A percentile compares a stretch with the other conserved stretches of the same genome.
Conservation (phyloP, 2,329 filamentous ascomycete genomes). For the Tolypocladium tropicale region DNA sequence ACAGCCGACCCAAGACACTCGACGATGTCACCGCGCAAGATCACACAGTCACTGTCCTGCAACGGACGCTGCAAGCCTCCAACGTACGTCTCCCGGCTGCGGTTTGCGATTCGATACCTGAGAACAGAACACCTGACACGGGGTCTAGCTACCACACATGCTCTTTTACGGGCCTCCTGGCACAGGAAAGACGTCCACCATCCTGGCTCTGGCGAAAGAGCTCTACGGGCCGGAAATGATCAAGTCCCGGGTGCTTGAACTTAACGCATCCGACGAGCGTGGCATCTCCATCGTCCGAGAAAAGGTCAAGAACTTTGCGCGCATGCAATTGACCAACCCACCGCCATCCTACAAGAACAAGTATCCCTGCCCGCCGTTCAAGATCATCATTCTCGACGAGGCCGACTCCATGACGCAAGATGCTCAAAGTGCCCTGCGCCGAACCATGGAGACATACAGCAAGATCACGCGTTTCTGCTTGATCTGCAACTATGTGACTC, state of each 20-base stretch:
- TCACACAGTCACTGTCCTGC: conserved; percentile 87
- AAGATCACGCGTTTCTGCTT: conserved; percentile 96
- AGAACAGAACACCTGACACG: neutral
- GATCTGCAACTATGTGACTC: conserved; percentile 96
- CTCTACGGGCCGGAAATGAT: conserved; percentile 94
- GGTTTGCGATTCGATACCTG: neutral
- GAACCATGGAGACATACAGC: conserved; percentile 97
- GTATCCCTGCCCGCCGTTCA: conserved; percentile 95
- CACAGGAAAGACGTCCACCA: conserved; percentile 95
- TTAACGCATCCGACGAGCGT: conserved; percentile 98
- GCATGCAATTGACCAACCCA: conserved; percentile 83
- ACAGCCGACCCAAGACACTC: conserved; percentile 83
- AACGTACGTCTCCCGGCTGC: conserved; percentile 48
- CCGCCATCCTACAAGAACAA: conserved; percentile 55
- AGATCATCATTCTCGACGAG: conserved; percentile 97
- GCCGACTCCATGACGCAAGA: conserved; percentile 99
- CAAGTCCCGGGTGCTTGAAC: conserved; percentile 88
- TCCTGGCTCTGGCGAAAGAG: conserved; percentile 93
- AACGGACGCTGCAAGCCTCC: conserved; percentile 85
- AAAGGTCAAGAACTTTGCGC: conserved; percentile 96
- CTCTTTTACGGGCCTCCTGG: conserved; percentile 97
- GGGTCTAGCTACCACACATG: conserved; percentile 77
- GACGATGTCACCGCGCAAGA: conserved; percentile 96
- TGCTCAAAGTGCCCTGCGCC: conserved; percentile 80
- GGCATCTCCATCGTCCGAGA: conserved; percentile 95